A percentile compares a stretch with the other conserved stretches of the same genome.
Evolutionary conservation across 192 early-diverging fungal genomes (phyloP).

Genomic region (Geosiphon pyriformis): DNA sequence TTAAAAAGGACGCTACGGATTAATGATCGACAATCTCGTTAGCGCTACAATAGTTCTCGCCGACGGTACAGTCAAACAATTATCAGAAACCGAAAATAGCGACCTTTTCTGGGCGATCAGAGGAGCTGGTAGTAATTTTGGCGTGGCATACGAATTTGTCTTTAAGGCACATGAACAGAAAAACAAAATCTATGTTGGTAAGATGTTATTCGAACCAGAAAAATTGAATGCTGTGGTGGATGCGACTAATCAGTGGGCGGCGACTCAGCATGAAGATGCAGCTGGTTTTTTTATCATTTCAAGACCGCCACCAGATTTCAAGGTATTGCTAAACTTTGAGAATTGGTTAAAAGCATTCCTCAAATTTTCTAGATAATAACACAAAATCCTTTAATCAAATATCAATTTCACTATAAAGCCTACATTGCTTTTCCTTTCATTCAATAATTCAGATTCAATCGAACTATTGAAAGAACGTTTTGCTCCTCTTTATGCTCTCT

Average conservation of each 20-base stretch:
- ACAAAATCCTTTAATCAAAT: background rate
- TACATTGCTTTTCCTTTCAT: background rate
- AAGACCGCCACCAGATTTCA: background rate
- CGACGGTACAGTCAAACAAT: constrained; percentile 29
- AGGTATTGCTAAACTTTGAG: background rate
- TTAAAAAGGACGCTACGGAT: constrained; percentile 15
- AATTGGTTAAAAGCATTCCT: background rate
- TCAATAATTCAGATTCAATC: background rate
- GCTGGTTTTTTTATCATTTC: background rate
- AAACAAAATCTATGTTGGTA: constrained; percentile 19
- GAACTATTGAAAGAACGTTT: background rate
- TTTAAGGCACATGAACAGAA: constrained; percentile 23
- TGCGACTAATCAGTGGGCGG: constrained; percentile 25
- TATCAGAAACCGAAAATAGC: constrained; percentile 24
- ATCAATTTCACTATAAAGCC: background rate
- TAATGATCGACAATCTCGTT: constrained; percentile 38
- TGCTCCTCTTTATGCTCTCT: background rate
- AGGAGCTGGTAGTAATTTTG: constrained; percentile 37
- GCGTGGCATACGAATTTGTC: constrained; percentile 24
- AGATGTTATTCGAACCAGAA: constrained; percentile 3
- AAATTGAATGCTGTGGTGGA: constrained; percentile 25
- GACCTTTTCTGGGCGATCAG: constrained; percentile 51
- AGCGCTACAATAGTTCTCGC: constrained; percentile 39
- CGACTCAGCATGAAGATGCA: background rate
- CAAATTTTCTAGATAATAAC: background rate